Percentiles rank a stretch among this genome's conserved stretches.
phyloP scores from a whole-genome alignment of 2,329 filamentous ascomycete species.

The Cladorrhinum sp. region DNA sequence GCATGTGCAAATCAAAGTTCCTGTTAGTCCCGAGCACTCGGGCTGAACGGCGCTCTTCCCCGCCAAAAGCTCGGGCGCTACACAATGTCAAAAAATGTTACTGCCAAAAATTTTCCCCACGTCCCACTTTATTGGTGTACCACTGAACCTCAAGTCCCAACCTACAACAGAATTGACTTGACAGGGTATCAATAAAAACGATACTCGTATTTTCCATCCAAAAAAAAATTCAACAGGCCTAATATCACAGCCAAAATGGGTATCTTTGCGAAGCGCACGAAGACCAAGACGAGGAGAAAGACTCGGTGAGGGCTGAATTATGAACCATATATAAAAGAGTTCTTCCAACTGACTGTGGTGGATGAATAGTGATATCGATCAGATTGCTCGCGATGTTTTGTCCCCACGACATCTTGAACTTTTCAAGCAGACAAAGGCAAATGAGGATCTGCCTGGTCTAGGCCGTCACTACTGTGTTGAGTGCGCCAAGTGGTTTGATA shows the following conservation, averaged over 20 bases:
- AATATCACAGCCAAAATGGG: conserved; percentile 55
- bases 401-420: conserved; percentile 76
- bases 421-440: conserved; percentile 73
- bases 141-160: background rate
- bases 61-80: conserved; percentile 6
- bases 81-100: conserved; percentile 3
- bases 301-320: conserved; percentile 52
- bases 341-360: conserved; percentile 16
- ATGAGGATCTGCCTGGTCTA: conserved; percentile 83
- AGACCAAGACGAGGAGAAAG: conserved; percentile 71
- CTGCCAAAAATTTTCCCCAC: conserved; percentile 10
- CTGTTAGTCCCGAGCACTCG: background rate
- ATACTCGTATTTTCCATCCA: background rate
- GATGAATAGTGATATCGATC: conserved; percentile 77
- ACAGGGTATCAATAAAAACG: background rate
- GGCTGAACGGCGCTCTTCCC: conserved; percentile 1
- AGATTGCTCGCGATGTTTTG: conserved; percentile 79
- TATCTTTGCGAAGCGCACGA: conserved; percentile 61
- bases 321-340: background rate
- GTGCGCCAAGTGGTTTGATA: conserved; percentile 96
- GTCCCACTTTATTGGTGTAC: background rate
- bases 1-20: background rate
- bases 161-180: background rate
- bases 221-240: background rate
- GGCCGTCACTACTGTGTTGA: conserved; percentile 86